Evolutionary conservation across 176 grass and related monocot genomes (phyloP), one percentile per base, ranked within the genome.

Genomic region (Thalia dealbata): DNA sequence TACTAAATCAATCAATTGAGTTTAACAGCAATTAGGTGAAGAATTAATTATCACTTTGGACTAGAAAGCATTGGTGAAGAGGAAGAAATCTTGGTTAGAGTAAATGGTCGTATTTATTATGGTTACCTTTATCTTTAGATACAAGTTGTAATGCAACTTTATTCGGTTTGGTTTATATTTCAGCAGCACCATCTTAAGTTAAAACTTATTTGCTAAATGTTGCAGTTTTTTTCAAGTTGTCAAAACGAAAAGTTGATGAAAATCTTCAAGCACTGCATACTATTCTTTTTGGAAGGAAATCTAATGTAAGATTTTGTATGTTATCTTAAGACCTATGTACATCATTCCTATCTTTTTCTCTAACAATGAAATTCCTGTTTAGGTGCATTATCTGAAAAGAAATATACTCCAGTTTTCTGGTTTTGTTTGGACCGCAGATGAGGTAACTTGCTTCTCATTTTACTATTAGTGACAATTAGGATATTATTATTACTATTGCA

Each of bases 401-500:
- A 99, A 99, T 72, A 84, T 99, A 65, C 67, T 77, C 51, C 90
- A 99, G 44, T 99, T 99, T 77, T 99, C 95, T 83, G 95, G 95
- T 23, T 99, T 78, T 81, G 95, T 99, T 76, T 99, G 90, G 90
- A 85, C 73, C 59, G 90, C 93, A 16, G 86, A 82, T 82, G 63
- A 86, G 78, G 95, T 99, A 77, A 79, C 56, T 78, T 79, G 23
- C 27, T 22, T 68, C 44, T 7, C 9, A 68, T 68, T 68, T 11
- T 13, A 48, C 11, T 7, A 15, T 63, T 63, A 14, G 3, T 4
- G 13, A 63, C 61, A 63, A 29, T 28, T 63, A 63, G 9, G 11
- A 28, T 63, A 29, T 63, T 63, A 8, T 28, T 29, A 63, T 28
- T 63, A 5, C 28, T 13, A 24, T 63, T 28, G 24, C 14, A 28